Evolutionary conservation across 2,329 filamentous ascomycete species (phyloP).

Genomic region (Cryphonectria radicalis): DNA sequence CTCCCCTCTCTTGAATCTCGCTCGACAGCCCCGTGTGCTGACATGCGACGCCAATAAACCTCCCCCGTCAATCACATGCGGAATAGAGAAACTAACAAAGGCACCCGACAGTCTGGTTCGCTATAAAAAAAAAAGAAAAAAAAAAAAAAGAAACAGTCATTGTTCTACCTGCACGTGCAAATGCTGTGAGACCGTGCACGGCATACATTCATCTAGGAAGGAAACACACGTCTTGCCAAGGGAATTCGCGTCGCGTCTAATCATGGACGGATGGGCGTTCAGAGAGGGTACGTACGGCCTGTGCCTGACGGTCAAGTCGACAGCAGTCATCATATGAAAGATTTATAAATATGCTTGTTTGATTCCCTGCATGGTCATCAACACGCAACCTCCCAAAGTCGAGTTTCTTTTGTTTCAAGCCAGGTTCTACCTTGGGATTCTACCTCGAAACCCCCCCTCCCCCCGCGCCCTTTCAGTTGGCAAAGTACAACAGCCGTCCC

Average conservation of each 20-base stretch:
- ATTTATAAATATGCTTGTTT: too few species aligned
- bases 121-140: neutral
- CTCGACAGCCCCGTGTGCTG: too few species aligned
- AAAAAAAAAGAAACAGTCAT: neutral
- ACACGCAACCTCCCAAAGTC: too few species aligned
- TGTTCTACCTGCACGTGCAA: neutral
- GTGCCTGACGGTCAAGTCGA: too few species aligned
- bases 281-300: neutral
- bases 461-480: constrained; percentile 12
- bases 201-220: neutral
- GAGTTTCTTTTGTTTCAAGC: too few species aligned
- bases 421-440: too few species aligned
- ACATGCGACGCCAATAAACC: neutral
- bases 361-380: too few species aligned
- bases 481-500: constrained; percentile 31
- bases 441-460: too few species aligned
- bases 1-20: too few species aligned
- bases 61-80: neutral
- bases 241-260: neutral
- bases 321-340: too few species aligned
- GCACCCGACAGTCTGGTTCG: neutral
- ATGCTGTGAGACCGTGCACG: neutral
- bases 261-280: neutral
- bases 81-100: neutral
- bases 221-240: neutral